Conservation (phyloP, 2,329 filamentous ascomycete genomes). For the Alternaria sp. region DNA sequence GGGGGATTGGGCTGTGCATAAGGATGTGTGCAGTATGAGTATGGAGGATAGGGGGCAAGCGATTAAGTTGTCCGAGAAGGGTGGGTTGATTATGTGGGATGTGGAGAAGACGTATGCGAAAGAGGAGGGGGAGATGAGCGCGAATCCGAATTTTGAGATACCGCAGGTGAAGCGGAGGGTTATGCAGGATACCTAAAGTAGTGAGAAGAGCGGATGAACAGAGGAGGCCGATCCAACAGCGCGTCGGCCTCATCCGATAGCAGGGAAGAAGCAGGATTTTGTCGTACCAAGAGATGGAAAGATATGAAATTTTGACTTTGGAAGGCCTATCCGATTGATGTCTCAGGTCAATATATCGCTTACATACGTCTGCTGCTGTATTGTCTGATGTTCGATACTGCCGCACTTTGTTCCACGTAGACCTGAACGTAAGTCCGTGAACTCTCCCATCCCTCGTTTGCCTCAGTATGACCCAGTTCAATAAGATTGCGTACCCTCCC, state of each 20-base stretch:
- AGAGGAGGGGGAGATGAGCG: slow-evolving; percentile 18
- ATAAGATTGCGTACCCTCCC: not conserved
- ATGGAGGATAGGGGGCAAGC: slow-evolving; percentile 29
- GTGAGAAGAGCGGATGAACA: not conserved
- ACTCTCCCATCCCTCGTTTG: too few relatives aligned
- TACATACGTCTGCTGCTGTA: not conserved
- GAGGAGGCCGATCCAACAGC: not conserved
- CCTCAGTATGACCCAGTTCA: not conserved
- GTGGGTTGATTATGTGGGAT: slow-evolving; percentile 31
- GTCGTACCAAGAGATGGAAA: not conserved
- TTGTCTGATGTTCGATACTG: not conserved
- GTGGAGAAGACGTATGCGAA: slow-evolving; percentile 16
- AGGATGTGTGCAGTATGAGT: slow-evolving; percentile 26
- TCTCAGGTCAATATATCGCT: not conserved
- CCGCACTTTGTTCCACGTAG: not conserved
- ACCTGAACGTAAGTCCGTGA: not conserved
- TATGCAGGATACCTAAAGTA: fast-evolving
- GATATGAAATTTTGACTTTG: not conserved
- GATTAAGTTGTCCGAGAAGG: slow-evolving; percentile 25
- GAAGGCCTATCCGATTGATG: not conserved
- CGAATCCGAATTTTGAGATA: slow-evolving; percentile 24
- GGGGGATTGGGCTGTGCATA: slow-evolving; percentile 31
- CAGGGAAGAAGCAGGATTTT: not conserved
- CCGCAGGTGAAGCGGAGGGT: slow-evolving; percentile 4
- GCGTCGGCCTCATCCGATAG: not conserved